Conservation (phyloP, 352 stramenopile genomes). For the Phytophthora vignae region DNA sequence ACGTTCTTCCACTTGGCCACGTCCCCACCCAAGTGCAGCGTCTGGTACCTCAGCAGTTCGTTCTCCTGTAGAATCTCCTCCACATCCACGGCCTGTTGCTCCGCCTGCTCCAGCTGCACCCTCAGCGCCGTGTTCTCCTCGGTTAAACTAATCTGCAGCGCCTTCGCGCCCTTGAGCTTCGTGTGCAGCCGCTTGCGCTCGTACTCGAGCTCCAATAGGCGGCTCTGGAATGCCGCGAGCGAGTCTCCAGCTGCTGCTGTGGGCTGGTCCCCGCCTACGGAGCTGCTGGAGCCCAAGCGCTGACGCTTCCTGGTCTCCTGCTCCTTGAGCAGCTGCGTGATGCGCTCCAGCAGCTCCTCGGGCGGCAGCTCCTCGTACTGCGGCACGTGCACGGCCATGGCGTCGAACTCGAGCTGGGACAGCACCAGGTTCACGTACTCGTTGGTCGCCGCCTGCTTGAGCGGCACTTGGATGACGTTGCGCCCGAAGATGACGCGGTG, state of each 20-base stretch:
- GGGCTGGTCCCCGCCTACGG: constrained; percentile 6
- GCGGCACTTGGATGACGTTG: constrained; percentile 82
- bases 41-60: constrained; percentile 68
- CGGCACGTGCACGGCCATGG: constrained; percentile 75
- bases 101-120: constrained; percentile 56
- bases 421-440: constrained; percentile 79
- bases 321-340: constrained; percentile 63
- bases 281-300: constrained; percentile 16
- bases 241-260: constrained; percentile 25
- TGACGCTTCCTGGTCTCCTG: constrained; percentile 46
- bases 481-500: constrained; percentile 66
- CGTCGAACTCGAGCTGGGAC: constrained; percentile 81
- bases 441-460: constrained; percentile 50
- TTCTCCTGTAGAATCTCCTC: constrained; percentile 67
- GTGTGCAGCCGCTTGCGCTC: constrained; percentile 72
- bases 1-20: constrained; percentile 55
- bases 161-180: constrained; percentile 61
- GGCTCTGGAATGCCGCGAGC: constrained; percentile 59
- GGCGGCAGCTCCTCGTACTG: constrained; percentile 75
- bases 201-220: constrained; percentile 75
- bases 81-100: constrained; percentile 57
- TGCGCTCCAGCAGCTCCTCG: constrained; percentile 61
- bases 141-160: constrained; percentile 70
- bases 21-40: constrained; percentile 49
- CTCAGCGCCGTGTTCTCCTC: constrained; percentile 75